phyloP scores from a whole-genome alignment of 2,329 filamentous ascomycete species.

The Ceratocystis papillata region DNA sequence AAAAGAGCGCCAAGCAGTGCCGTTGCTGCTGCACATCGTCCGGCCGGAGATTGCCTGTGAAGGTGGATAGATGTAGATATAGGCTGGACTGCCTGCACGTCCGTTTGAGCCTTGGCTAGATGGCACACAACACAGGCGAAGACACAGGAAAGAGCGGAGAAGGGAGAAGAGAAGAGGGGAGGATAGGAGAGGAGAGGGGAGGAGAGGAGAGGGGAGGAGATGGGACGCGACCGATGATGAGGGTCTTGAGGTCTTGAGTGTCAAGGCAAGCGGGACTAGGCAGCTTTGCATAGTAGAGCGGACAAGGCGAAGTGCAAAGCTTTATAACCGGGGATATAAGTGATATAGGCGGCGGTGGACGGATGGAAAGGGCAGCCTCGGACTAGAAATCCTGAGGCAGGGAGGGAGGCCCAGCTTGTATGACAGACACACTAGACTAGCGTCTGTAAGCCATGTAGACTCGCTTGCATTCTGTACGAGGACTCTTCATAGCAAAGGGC shows the following conservation, averaged over 20 bases:
- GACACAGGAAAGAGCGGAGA: neutral
- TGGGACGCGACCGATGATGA: neutral
- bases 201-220: neutral
- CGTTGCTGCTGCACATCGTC: neutral
- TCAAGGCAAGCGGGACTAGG: neutral
- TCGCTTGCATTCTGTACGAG: neutral
- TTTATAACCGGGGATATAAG: neutral
- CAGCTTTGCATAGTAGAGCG: neutral
- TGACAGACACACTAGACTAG: too few relatives aligned
- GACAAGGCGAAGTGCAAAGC: constrained; percentile 8
- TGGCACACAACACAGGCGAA: neutral
- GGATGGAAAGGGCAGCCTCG: neutral
- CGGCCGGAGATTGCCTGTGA: constrained; percentile 4
- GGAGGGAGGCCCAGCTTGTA: neutral
- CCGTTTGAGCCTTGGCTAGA: neutral
- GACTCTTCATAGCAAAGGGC: neutral
- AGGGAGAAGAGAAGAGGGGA: neutral
- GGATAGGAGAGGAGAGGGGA: neutral
- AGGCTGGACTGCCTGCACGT: constrained; percentile 1
- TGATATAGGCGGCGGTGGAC: neutral
- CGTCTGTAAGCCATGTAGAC: neutral
- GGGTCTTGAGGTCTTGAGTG: neutral
- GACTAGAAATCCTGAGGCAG: neutral
- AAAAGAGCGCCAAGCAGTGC: neutral
- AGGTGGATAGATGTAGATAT: neutral